These are phyloP conservation scores for Trametes punicea DNA, from an alignment of 768 basidiomycete species.

Conservation along the genomic window DNA sequence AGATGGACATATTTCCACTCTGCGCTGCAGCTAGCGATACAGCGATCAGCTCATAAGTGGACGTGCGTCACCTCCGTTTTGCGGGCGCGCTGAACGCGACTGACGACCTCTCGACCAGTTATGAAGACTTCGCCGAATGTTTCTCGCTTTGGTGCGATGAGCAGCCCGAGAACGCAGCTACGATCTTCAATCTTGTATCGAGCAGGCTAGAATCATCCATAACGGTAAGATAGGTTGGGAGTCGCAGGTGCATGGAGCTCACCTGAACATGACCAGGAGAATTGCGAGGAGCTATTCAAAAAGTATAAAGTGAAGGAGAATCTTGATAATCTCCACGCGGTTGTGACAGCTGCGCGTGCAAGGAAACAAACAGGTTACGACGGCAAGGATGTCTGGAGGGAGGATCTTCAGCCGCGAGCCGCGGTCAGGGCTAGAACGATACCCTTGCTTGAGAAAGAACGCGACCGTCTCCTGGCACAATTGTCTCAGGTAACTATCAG, in stretches of 20 bases:
- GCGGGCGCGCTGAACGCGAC: neutral
- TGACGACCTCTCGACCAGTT: constrained; percentile 28
- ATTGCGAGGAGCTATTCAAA: constrained; percentile 66
- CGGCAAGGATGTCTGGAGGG: constrained; percentile 61
- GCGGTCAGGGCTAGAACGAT: constrained; percentile 63
- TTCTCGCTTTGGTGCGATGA: constrained; percentile 39
- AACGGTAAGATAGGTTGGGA: constrained; percentile 26
- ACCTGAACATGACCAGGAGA: constrained; percentile 40
- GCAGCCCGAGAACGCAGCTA: constrained; percentile 33
- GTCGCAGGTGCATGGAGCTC: neutral
- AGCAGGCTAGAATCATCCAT: constrained; percentile 69
- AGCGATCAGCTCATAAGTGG: constrained; percentile 51
- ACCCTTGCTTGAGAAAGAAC: constrained; percentile 50
- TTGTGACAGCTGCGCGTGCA: constrained; percentile 63
- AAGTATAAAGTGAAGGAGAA: constrained; percentile 66
- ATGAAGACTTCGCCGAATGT: constrained; percentile 44
- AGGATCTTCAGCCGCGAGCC: constrained; percentile 57
- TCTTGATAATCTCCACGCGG: constrained; percentile 65
- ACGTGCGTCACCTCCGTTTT: constrained; percentile 36
- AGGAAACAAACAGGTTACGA: constrained; percentile 43
- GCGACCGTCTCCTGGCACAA: constrained; percentile 36
- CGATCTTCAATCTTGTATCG: constrained; percentile 54
- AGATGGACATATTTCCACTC: constrained; percentile 51
- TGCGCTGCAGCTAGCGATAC: constrained; percentile 51
- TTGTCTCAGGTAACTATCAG: constrained; percentile 33